Base-by-base conservation (phyloP, 805 yeast genomes). In the Candida berthetii region DNA sequence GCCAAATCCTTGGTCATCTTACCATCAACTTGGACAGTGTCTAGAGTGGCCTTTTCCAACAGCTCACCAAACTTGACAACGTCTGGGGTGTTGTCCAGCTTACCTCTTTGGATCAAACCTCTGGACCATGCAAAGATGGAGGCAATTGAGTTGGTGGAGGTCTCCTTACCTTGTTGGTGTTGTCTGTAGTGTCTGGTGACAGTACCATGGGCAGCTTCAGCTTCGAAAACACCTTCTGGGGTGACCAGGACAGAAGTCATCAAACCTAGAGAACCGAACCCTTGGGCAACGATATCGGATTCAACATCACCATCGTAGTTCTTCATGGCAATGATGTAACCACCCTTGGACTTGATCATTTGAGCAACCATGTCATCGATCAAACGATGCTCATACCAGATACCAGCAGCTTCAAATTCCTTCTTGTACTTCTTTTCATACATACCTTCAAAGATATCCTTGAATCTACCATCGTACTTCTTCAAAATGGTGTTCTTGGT, bases 351-450 rank as follows among this genome's bases (percentile, higher is more conserved):
- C 72, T 91, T 91, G 63, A 91, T 71, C 97, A 91, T 90, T 72
- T 91, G 97, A 18, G 98, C 98, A 39, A 91, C 98, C 98, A 91
- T 91, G 63, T 91, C 98, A 66, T 91, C 98, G 53, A 91, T 91
- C 53, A 91, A 73, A 56, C 98, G 80, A 70, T 91, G 98, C 69
- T 91, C 97, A 66, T 85, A 90, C 95, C 95, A 89, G 63, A 90
- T 85, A n/a, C 89, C 93, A 35, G 66, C 64, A 42, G 70, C 71
- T 62, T 88, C 96, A 65, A 90, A 90, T 57, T 78, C 66, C 22
- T 64, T 48, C 64, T 81, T 78, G 72, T 85, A 90, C 52, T 77
- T 76, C 37, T 66, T 51, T 40, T 77, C 95, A 65, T 83, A 91
- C 53, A 91, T 68, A 35, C 68, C 76, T 70, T 88, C 90, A 73